phyloP scores from a whole-genome alignment of 768 basidiomycete species.

The Paxillus involutus region DNA sequence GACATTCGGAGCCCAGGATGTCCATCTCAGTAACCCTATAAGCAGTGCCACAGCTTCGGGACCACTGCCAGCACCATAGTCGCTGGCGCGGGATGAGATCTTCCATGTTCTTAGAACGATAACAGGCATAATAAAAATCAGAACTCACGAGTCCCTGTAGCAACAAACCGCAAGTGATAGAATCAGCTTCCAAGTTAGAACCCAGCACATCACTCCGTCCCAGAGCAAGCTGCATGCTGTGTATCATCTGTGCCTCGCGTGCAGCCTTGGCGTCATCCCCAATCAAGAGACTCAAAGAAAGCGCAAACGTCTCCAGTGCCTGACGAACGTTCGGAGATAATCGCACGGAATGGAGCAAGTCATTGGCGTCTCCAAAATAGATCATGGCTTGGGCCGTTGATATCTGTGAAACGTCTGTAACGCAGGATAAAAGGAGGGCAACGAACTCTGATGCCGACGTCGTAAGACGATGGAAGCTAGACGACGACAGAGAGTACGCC shows the following conservation, averaged over 20 bases:
- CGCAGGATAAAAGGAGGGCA: constrained; percentile 57
- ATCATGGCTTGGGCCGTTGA: constrained; percentile 59
- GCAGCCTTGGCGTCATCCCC: constrained; percentile 70
- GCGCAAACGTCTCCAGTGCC: constrained; percentile 56
- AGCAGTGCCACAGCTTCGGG: constrained; percentile 52
- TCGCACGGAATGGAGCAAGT: constrained; percentile 52
- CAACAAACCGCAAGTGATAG: constrained; percentile 60
- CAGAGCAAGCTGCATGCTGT: constrained; percentile 55
- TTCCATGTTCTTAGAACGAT: constrained; percentile 25
- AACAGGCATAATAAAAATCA: background rate
- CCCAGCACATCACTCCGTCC: constrained; percentile 58
- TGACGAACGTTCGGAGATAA: constrained; percentile 54
- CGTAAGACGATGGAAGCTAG: constrained; percentile 54
- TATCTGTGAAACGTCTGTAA: constrained; percentile 61
- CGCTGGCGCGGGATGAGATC: constrained; percentile 58
- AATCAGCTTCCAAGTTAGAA: constrained; percentile 62
- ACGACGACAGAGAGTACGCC: constrained; percentile 51
- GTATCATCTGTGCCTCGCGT: constrained; percentile 72
- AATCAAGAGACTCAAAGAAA: constrained; percentile 59
- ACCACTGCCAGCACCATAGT: constrained; percentile 63
- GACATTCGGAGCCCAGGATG: constrained; percentile 58
- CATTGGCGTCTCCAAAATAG: constrained; percentile 47
- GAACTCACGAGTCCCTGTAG: constrained; percentile 59
- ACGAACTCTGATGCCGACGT: constrained; percentile 65
- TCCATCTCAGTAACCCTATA: constrained; percentile 58